Evolutionary conservation across 2,329 filamentous ascomycete genomes (phyloP).

Genomic region (Alternaria triticimaculans): DNA sequence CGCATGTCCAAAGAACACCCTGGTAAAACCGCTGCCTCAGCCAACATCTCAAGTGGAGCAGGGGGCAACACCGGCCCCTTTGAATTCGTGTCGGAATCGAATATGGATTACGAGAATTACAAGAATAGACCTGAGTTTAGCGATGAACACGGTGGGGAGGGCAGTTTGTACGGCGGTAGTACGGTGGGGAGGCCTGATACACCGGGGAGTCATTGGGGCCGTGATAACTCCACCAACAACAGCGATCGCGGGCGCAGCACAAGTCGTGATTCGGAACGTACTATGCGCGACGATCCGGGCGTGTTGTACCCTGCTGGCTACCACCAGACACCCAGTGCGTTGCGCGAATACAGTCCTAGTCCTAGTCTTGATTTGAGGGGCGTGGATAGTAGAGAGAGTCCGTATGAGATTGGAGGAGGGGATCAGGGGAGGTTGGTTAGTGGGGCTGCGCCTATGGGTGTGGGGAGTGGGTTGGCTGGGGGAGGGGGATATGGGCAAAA

Average conservation of each 20-base stretch:
- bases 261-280: slow-evolving; percentile 38
- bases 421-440: slow-evolving; percentile 36
- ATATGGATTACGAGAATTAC: slow-evolving; percentile 90
- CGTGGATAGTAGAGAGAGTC: slow-evolving; percentile 29
- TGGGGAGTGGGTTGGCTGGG: neutral
- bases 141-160: slow-evolving; percentile 80
- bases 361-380: slow-evolving; percentile 33
- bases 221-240: neutral
- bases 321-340: slow-evolving; percentile 52
- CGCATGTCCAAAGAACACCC: slow-evolving; percentile 71
- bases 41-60: slow-evolving; percentile 6
- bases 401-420: slow-evolving; percentile 27
- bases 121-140: slow-evolving; percentile 90
- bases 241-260: slow-evolving; percentile 31
- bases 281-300: slow-evolving; percentile 35
- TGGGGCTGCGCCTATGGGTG: slow-evolving; percentile 46
- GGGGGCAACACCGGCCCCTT: slow-evolving; percentile 63
- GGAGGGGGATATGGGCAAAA: neutral
- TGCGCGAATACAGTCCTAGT: slow-evolving; percentile 53
- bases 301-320: slow-evolving; percentile 57
- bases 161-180: slow-evolving; percentile 62
- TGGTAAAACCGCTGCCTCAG: slow-evolving; percentile 55
- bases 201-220: slow-evolving; percentile 49
- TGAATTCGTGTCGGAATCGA: slow-evolving; percentile 84
- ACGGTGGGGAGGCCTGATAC: slow-evolving; percentile 67